These are phyloP conservation scores for Sphaceloma murrayae DNA, from an alignment of 2,329 filamentous ascomycete genomes.

Conservation along the genomic window DNA sequence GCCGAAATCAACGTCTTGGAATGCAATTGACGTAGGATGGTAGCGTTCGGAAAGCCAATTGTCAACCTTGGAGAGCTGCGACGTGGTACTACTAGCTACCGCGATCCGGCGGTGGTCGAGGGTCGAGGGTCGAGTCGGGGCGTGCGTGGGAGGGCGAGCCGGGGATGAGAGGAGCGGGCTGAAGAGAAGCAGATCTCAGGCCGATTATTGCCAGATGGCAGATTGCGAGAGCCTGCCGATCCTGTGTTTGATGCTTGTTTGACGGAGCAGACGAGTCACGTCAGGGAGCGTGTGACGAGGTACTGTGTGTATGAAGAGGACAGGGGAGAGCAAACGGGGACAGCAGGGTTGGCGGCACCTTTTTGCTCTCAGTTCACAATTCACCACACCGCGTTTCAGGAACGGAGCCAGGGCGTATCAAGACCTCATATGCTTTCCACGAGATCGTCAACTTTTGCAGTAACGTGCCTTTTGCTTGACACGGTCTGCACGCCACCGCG, in stretches of 20 bases:
- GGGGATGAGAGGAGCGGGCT: conserved; percentile 7
- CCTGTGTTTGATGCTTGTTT: too few species aligned
- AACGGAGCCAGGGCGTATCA: conserved; percentile 10
- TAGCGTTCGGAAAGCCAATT: not conserved
- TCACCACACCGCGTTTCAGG: conserved; percentile 15
- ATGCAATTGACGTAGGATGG: conserved; percentile 3
- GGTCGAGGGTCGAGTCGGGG: not conserved
- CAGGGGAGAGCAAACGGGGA: too few species aligned
- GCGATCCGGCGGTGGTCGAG: too few species aligned
- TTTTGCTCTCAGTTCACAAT: too few species aligned
- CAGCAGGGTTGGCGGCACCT: not conserved
- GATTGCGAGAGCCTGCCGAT: conserved; percentile 14
- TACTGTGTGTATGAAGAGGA: too few species aligned
- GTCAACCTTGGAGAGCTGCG: not conserved
- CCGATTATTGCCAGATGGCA: not conserved
- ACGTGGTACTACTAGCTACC: conserved; percentile 4
- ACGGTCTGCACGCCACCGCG: conserved; percentile 2
- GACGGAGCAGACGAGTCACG: conserved; percentile 5
- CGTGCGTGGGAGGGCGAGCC: conserved; percentile 5
- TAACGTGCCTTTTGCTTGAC: conserved; percentile 1
- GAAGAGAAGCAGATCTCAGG: conserved; percentile 5
- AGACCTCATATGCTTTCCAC: not conserved
- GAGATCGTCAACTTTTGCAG: too few species aligned
- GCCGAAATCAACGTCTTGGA: too few species aligned
- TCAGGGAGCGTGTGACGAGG: not conserved